Base-by-base conservation (phyloP, 352 stramenopile species). In the Peronosclerospora sorghi region DNA sequence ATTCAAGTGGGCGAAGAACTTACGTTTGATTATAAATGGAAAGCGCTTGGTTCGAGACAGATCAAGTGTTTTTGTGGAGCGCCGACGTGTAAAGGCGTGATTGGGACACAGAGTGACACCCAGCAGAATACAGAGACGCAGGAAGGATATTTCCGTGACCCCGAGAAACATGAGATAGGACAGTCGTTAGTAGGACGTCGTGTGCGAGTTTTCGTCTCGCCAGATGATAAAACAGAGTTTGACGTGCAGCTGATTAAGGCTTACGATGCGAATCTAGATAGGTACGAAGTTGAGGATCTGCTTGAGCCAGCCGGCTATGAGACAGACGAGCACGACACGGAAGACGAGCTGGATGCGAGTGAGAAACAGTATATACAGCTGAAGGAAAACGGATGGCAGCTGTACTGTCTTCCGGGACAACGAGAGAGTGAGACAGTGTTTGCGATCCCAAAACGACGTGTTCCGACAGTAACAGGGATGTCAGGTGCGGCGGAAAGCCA, bases 1-100 rank as follows among this genome's bases (percentile, higher is more conserved):
- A 97, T 98, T 40, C 14, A 59, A 7, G 48, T 56, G 3, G 75
- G 77, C 4, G 87, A 97, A 62, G 94, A 98, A 51, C 63, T 98
- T 20, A 95, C 76, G 32, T 98, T 97, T 49, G 93, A 98, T 59
- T 98, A 98, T 53, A 94, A 97, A 62, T 98, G 85, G 85, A 87
- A 93, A 46, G 65, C 78, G 8, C 67, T 93, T 5, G 80, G 80
- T 4, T 86, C 77, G 1, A 68, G 73, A 30, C 74, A 82, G 43
- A 88, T 92, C 41, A 86, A 67, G 54, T 91, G 80, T 40, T 79
- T 59, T 46, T 92, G 80, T 26, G 76, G 68, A 1, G 54, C 74
- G 8, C 38, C 53, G 1, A 83, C 55, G 18, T 92, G 80, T 48
- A 88, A 86, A 37, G 80, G 80, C 1, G 65, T 87, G 5, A 92